Evolutionary conservation across 257 asterid genomes (phyloP), one percentile per base, ranked within the genome.

Genomic region (Dorcoceras hygrometricum): DNA sequence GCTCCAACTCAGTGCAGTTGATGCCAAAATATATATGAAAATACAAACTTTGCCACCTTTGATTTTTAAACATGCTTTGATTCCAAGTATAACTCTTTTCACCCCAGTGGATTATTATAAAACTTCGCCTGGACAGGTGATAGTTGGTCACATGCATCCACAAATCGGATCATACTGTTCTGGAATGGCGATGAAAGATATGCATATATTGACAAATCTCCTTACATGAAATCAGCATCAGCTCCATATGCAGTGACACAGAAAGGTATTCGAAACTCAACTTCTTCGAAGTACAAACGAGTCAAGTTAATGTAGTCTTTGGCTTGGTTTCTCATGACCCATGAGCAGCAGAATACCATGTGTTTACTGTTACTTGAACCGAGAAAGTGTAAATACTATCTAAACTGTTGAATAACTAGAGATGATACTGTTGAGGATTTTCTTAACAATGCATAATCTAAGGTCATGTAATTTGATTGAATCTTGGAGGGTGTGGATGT

Each of bases 111-210:
- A 39, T 39, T 12, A 39, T 39, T 12, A 39, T 11, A 39, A 39
- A 39, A 11, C 5, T 8, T 39, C 12, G n/a, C 50, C 32, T 76
- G 62, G 69, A 78, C 83, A 93, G 99, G 99, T 54, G 97, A 93
- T 82, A 93, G 99, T 62, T 93, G 99, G 99, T 86, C 99, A 22
- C 97, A 93, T 62, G 96, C 97, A 72, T 85, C 95, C 59, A 93
- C 99, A n/a, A 90, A 90, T 57, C 82, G 99, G 62, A 77, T 90
- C 60, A 88, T 93, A 50, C 62, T 93, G 69, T 80, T 85, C 77
- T 90, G 99, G 99, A 86, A 88, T 12, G 95, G 95, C 55, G 85
- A 81, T 2, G 99, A 85, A 72, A 79, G 99, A 66, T 72, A 73
- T 77, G 99, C 95, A 69, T 75, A 81, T 59, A 84, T 93, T 7